Evolutionary conservation across 352 stramenopile species (phyloP), one percentile per base, ranked within the genome.

Genomic region (Phytophthora pinifolia): DNA sequence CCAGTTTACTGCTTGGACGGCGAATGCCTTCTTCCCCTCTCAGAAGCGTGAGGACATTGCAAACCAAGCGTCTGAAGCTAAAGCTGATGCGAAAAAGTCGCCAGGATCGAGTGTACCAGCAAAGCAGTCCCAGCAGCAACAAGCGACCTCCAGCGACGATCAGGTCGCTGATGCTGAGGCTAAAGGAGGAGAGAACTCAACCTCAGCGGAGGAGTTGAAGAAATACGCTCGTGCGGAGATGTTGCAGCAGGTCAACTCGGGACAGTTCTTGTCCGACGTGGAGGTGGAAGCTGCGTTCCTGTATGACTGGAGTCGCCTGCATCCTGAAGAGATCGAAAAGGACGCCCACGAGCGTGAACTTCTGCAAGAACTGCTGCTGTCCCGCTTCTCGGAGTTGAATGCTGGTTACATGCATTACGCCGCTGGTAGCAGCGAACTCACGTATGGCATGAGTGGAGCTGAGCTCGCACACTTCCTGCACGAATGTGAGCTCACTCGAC

Each of bases 231-330:
- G 65, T 8, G 75, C 72, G 22, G 80, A 92, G 60, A 65, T 87
- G 69, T 52, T 86, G 41, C 78, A 87, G 47, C 79, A 94, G 54
- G 76, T 90, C 13, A 87, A 83, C 18, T 89, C 80, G 22, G 78
- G 79, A 0, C 79, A 89, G 39, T 89, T 92, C 50, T 76, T 88
- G 59, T 88, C 81, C 8, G 77, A 92, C 33, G 79, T 89, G 65
- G 83, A 92, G 46, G 46, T 90, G 25, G 83, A 92, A 47, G 82
- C 81, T 25, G 83, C 82, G 17, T 94, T 94, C 52, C 59, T 89
- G 33, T 89, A 88, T 59, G 83, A 94, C 52, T 88, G 81, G 81
- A 65, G 74, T 20, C 72, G 70, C 22, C 52, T 91, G 7, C 63
- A 56, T 15, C 48, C 75, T 7, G 81, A 92, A 29, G 81, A 89